These are phyloP conservation scores for Trifolium repens DNA, from an alignment of 306 rosid species.

Conservation along the genomic window DNA sequence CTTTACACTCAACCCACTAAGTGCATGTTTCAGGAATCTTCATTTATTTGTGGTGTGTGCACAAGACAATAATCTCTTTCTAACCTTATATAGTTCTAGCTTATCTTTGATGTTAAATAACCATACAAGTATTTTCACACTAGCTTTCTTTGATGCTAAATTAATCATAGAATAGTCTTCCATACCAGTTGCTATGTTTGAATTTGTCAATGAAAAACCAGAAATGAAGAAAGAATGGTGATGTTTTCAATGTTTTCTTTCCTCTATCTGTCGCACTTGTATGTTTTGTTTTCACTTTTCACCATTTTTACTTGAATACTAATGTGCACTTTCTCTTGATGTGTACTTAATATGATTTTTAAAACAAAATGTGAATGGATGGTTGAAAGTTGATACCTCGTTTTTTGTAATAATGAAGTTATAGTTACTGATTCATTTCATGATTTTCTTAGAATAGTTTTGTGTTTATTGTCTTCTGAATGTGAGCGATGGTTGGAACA, in stretches of 20 bases:
- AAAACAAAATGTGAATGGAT: not conserved
- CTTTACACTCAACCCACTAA: too few relatives aligned
- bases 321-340: not conserved
- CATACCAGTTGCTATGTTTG: conserved; percentile 19
- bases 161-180: conserved; percentile 16
- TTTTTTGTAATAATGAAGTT: not conserved
- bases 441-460: conserved; percentile 10
- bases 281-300: conserved; percentile 2
- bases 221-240: conserved; percentile 14
- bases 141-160: conserved; percentile 5
- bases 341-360: not conserved
- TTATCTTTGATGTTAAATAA: conserved; percentile 8
- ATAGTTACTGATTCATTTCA: not conserved
- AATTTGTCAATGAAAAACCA: not conserved
- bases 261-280: not conserved
- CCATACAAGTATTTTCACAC: not conserved
- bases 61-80: conserved; percentile 8
- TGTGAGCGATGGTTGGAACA: too few relatives aligned
- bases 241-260: conserved; percentile 27
- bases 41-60: conserved; percentile 5
- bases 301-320: not conserved
- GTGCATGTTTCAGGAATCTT: conserved; percentile 1
- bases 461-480: not conserved
- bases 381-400: conserved; percentile 6
- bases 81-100: not conserved